Percentiles rank a stretch among this genome's conserved stretches.
phyloP scores from a whole-genome alignment of 23 red algal genomes.

The Chondrus crispus region DNA sequence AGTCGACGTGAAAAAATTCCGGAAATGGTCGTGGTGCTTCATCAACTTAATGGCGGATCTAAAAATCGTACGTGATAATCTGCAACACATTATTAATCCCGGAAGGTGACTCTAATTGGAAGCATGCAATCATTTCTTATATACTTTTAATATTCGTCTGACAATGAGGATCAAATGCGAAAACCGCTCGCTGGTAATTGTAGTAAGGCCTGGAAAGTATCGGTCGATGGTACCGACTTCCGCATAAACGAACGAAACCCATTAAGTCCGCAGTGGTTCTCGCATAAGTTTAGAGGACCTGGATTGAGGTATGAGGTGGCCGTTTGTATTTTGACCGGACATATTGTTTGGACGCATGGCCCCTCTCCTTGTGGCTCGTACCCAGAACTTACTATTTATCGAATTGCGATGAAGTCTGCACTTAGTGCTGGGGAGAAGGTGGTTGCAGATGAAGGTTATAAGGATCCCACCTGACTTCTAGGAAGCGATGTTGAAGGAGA shows the following conservation, averaged over 20 bases:
- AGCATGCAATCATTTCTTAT: no score
- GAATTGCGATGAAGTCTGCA: not conserved
- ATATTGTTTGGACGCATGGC: not conserved
- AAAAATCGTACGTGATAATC: no score
- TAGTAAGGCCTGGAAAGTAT: no score
- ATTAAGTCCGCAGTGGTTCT: not conserved
- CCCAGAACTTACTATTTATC: not conserved
- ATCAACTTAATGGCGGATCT: no score
- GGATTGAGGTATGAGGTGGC: not conserved
- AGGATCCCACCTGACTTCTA: not conserved
- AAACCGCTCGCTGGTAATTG: no score
- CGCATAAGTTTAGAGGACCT: not conserved
- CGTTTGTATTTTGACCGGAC: not conserved
- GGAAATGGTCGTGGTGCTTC: no score
- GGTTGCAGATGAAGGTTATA: not conserved
- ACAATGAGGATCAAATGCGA: no score
- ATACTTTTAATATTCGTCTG: no score
- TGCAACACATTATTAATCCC: no score
- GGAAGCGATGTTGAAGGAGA: not conserved
- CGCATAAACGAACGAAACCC: not conserved
- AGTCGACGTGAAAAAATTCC: no score
- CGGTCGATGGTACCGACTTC: not conserved
- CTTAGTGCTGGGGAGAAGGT: not conserved
- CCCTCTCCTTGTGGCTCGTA: not conserved
- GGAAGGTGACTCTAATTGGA: no score